Evolutionary conservation across 2,329 filamentous ascomycete species (phyloP), one percentile per base, ranked within the genome.

Genomic region (Tolypocladium guangdongense): DNA sequence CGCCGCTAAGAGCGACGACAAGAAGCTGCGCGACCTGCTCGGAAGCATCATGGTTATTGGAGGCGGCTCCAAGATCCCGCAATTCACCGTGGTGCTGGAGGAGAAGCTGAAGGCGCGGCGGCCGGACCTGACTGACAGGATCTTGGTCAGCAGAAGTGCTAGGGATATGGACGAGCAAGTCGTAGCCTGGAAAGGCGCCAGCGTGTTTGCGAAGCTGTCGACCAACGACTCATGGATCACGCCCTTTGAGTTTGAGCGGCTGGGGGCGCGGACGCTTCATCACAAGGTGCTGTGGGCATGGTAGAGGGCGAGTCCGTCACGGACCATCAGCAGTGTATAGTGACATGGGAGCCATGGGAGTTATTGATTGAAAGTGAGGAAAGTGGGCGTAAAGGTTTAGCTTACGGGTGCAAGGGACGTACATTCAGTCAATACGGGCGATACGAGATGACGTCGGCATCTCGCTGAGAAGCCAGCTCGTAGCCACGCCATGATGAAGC

Each of bases 211-310:
- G 3, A 90, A 95, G 72, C 74, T 97, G 61, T 81, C 84, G 47
- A 91, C 90, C 18, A 97, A 97, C 71, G 93, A 99, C 68, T 93
- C 87, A 63, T 99, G 93, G 93, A 89, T 97, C 64, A 87, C 86
- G 16, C 81, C 83, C 48, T 77, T 86, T 62, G 92, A 97, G 75
- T 96, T 92, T 70, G 90, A 96, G 72, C 81, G 89, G 55, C 68
- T 96, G 52, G 92, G 91, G 3, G 80, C 83, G 55, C 81, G 93
- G 64, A 79, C 92, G 55, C 73, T 99, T 66, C 89, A 90, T 60
- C 88, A 93, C 70, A 95, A 95, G 76, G 80, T 84, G 52, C 71
- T 83, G 43, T 83, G 80, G 80, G 75, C 79, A 56, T 83, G 78
- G 77, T 81, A 69, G 5, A 35, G 2, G 22, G 32, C n/a, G 7